Base-by-base conservation (phyloP, 1,139 yeast species). In the Hemisphaericaspora xylofermentans region DNA sequence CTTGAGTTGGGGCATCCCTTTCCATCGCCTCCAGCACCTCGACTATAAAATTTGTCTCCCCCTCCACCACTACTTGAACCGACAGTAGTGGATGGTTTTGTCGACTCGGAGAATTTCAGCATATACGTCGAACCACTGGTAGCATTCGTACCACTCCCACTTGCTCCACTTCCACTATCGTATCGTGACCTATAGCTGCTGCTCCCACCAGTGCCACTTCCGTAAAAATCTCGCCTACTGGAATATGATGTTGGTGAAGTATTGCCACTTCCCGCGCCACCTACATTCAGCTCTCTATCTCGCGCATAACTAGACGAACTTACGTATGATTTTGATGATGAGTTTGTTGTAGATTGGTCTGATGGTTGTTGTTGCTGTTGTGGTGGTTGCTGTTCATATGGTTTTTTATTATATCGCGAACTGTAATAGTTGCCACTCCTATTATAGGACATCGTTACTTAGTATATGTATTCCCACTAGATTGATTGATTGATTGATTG, bases 191-290 rank as follows among this genome's bases (percentile, higher is more conserved):
- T 37, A 27, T 53, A 51, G 6, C 46, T 44, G 6, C 46, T 44
- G 7, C 33, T 19, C 12, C 33, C 31, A 25, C 17, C 18, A 24
- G 21, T 14, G 21, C 42, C 42, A 25, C 34, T 30, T 12, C 54
- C 50, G 34, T 50, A 50, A 27, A 43, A 46, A 35, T 49, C 54
- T 31, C 54, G 36, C 36, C 50, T 39, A n/a, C 36, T 37, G 25
- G 38, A 31, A 28, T 43, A 29, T 12, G 36, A 18, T 13, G 41
- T n/a, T 6, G 38, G 35, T 15, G 41, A 38, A 14, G 25, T 35
- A 13, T 17, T 30, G 33, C 33, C 34, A 8, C 25, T 13, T 4
- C 25, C 25, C 6, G 25, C 21, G 7, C 6, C 29, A 28, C 25
- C 39, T 29, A 19, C 12, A 16, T 17, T 22, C n/a, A 17, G 18